A percentile compares a stretch with the other conserved stretches of the same genome.
Conservation (phyloP, 371 early-diverging fungal genomes). For the Mucor piriformis region DNA sequence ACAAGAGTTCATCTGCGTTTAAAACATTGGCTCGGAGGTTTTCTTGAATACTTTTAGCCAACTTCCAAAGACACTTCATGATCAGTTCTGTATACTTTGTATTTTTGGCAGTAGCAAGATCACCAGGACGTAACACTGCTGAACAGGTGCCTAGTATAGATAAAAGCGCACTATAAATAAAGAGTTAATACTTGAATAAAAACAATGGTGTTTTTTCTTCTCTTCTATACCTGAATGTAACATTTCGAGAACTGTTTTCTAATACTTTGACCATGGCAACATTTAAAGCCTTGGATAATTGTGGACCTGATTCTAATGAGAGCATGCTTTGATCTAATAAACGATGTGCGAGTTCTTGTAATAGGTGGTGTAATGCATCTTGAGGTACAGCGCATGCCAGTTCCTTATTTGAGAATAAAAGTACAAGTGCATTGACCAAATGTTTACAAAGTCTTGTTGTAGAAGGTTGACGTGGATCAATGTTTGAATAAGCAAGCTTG, state of each 20-base stretch:
- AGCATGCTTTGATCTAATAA: slow-evolving; percentile 78
- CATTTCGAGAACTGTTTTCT: slow-evolving; percentile 81
- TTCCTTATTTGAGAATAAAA: slow-evolving; percentile 70
- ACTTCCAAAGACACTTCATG: slow-evolving; percentile 97
- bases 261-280: slow-evolving; percentile 86
- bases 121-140: slow-evolving; percentile 52
- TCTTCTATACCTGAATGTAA: slow-evolving; percentile 62
- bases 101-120: slow-evolving; percentile 56
- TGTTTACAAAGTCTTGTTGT: slow-evolving; percentile 73
- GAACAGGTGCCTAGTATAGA: slow-evolving; percentile 55
- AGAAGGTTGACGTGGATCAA: slow-evolving; percentile 55
- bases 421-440: slow-evolving; percentile 76
- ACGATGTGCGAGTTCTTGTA: slow-evolving; percentile 78
- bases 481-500: slow-evolving; percentile 71
- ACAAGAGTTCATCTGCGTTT: slow-evolving; percentile 66
- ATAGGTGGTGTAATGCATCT: slow-evolving; percentile 64
- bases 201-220: too few species aligned
- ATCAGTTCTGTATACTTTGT: slow-evolving; percentile 83
- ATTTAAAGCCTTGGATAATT: slow-evolving; percentile 80
- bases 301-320: slow-evolving; percentile 62
- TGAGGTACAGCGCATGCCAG: slow-evolving; percentile 66
- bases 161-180: slow-evolving; percentile 54
- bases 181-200: neutral
- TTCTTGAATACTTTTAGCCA: slow-evolving; percentile 82
- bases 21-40: slow-evolving; percentile 57